phyloP scores from a whole-genome alignment of 768 basidiomycete genomes.

The Trametes gibbosa region DNA sequence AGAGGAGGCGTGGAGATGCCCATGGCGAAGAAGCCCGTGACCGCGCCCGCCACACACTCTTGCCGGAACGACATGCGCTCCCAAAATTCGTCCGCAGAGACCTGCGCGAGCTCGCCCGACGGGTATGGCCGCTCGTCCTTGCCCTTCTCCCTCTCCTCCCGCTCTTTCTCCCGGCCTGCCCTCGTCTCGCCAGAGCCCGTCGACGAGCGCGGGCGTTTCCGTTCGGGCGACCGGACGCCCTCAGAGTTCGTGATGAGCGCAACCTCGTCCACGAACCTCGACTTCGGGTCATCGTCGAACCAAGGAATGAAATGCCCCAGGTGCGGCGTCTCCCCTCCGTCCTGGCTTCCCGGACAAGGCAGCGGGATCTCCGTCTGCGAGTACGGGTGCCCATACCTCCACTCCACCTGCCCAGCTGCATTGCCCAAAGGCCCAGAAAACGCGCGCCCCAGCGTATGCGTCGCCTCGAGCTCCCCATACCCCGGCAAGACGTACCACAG shows the following conservation, averaged over 20 bases:
- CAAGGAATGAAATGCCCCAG: slow-evolving; percentile 80
- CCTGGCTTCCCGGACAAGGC: slow-evolving; percentile 42
- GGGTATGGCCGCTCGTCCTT: slow-evolving; percentile 26
- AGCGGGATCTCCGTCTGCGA: slow-evolving; percentile 40
- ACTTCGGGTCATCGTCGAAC: slow-evolving; percentile 97
- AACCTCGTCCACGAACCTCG: slow-evolving; percentile 90
- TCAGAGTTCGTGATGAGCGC: slow-evolving; percentile 66
- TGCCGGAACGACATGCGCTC: slow-evolving; percentile 96
- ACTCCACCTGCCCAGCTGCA: slow-evolving; percentile 31
- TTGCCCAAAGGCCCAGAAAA: slow-evolving; percentile 18
- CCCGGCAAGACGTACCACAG: slow-evolving; percentile 72
- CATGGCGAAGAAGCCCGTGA: slow-evolving; percentile 91
- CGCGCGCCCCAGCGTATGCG: slow-evolving; percentile 48
- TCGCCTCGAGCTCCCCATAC: slow-evolving; percentile 64
- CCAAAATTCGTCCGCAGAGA: slow-evolving; percentile 86
- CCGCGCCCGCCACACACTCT: slow-evolving; percentile 86
- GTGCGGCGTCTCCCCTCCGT: slow-evolving; percentile 34
- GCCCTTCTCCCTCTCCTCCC: slow-evolving; percentile 29
- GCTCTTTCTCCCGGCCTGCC: slow-evolving; percentile 10
- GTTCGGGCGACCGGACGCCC: slow-evolving; percentile 54
- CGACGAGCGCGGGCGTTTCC: slow-evolving; percentile 51
- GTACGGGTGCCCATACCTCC: slow-evolving; percentile 85
- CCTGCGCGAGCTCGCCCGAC: slow-evolving; percentile 54
- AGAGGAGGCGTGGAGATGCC: slow-evolving; percentile 31
- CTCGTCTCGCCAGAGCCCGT: slow-evolving; percentile 5